Percentiles rank a stretch among this genome's conserved stretches.
These are phyloP conservation scores for Chenopodium suecicum DNA, from an alignment of 148 eudicot genomes.

Conservation along the genomic window DNA sequence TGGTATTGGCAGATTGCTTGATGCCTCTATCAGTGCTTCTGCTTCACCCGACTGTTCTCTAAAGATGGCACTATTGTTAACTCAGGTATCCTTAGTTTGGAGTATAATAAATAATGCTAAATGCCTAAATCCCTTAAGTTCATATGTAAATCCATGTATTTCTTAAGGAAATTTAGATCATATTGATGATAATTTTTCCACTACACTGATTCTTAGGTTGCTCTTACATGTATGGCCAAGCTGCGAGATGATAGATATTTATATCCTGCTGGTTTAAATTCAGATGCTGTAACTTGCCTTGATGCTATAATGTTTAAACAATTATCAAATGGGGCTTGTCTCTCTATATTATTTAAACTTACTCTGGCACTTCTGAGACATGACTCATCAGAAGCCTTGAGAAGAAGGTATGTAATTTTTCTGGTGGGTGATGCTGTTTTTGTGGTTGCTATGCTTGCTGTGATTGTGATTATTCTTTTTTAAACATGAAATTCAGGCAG, in stretches of 20 bases:
- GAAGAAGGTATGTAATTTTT: constrained; percentile 74
- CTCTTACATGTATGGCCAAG: constrained; percentile 93
- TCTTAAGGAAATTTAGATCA: background rate
- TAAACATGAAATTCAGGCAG: constrained; percentile 52
- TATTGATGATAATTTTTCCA: constrained; percentile 16
- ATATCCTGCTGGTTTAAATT: constrained; percentile 59
- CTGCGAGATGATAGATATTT: constrained; percentile 84
- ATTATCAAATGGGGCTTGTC: constrained; percentile 87
- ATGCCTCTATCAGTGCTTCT: constrained; percentile 79
- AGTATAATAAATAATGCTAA: background rate
- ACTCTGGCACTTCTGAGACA: constrained; percentile 73
- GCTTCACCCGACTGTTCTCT: constrained; percentile 87
- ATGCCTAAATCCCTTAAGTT: background rate
- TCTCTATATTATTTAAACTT: constrained; percentile 79
- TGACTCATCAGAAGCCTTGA: constrained; percentile 85
- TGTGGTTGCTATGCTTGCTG: background rate
- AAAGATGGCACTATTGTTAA: constrained; percentile 82
- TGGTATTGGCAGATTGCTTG: constrained; percentile 65
- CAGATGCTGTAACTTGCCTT: constrained; percentile 72
- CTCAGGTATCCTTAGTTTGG: constrained; percentile 55
- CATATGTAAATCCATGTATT: background rate
- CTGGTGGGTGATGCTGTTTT: background rate
- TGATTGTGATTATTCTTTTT: constrained; percentile 15
- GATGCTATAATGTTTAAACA: constrained; percentile 81
- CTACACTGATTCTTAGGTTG: constrained; percentile 49